These are phyloP conservation scores for Fimicolochytrium jonesii DNA, from an alignment of 192 early-diverging fungal genomes.

Conservation along the genomic window DNA sequence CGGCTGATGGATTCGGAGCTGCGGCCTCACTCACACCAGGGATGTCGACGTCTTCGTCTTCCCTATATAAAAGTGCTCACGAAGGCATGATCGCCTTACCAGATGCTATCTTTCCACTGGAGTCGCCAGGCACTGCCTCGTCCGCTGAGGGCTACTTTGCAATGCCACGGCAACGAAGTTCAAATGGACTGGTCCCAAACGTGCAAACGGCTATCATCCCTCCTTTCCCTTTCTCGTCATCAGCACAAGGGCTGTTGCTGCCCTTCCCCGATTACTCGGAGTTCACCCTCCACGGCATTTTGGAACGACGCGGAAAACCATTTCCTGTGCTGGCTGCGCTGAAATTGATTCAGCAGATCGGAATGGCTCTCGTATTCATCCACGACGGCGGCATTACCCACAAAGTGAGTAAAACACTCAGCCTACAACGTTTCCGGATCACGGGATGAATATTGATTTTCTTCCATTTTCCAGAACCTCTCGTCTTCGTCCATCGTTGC, in stretches of 20 bases:
- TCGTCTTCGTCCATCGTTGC: not conserved
- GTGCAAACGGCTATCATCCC: not conserved
- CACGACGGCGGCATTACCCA: constrained; percentile 4
- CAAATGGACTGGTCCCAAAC: not conserved
- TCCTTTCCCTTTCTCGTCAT: constrained; percentile 12
- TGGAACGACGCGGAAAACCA: not conserved
- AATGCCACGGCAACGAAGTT: no score
- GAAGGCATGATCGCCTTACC: not conserved
- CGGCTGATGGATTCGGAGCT: not conserved
- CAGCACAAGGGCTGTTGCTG: constrained; percentile 5
- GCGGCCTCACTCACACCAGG: not conserved
- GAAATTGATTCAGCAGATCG: not conserved
- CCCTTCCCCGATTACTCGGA: constrained; percentile 11
- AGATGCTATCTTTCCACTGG: not conserved
- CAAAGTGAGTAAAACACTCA: not conserved
- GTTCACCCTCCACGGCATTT: not conserved
- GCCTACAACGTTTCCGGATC: no score
- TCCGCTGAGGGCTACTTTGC: no score
- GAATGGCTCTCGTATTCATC: not conserved
- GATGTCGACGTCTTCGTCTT: not conserved
- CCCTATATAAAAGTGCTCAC: not conserved
- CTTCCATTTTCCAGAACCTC: no score
- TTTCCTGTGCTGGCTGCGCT: not conserved
- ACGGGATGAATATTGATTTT: no score
- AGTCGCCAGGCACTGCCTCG: not conserved